Conservation (phyloP, 129 eudicot species). For the Artemisia tridentata region DNA sequence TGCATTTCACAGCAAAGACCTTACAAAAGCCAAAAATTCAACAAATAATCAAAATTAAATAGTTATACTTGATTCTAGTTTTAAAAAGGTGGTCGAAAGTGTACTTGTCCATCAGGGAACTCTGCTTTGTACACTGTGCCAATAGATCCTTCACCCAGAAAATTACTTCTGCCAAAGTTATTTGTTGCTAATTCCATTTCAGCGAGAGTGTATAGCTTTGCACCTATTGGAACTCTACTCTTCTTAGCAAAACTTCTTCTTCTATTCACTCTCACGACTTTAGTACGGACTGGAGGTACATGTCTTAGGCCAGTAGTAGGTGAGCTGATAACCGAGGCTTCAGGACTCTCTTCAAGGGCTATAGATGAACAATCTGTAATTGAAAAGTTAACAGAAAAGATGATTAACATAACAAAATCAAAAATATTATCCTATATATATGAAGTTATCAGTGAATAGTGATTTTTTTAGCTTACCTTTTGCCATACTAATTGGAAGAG, state of each 20-base stretch:
- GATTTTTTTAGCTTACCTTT: conserved; percentile 45
- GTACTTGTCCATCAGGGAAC: conserved; percentile 81
- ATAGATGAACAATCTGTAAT: conserved; percentile 39
- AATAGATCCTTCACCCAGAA: conserved; percentile 90
- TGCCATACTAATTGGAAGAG: conserved; percentile 51
- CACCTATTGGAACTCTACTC: conserved; percentile 54
- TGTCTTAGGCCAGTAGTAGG: conserved; percentile 52
- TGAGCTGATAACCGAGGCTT: conserved; percentile 36
- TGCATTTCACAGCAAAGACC: conserved; percentile 77
- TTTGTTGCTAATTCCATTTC: conserved; percentile 77
- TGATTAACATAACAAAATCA: background rate
- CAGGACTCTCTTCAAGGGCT: conserved; percentile 45
- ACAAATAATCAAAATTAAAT: conserved; percentile 6
- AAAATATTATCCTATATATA: background rate
- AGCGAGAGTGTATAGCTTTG: conserved; percentile 56
- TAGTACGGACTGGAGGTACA: conserved; percentile 51
- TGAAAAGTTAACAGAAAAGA: background rate
- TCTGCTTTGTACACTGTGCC: conserved; percentile 89
- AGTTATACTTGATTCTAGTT: no score
- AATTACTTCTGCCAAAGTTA: conserved; percentile 56
- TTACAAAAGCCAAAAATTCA: conserved; percentile 26
- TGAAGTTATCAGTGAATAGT: conserved; percentile 10
- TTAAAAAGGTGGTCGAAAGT: background rate
- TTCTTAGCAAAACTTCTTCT: conserved; percentile 67
- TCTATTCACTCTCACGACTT: conserved; percentile 42